Evolutionary conservation across 208 protist genomes (phyloP).

Genomic region (Leishmania major): DNA sequence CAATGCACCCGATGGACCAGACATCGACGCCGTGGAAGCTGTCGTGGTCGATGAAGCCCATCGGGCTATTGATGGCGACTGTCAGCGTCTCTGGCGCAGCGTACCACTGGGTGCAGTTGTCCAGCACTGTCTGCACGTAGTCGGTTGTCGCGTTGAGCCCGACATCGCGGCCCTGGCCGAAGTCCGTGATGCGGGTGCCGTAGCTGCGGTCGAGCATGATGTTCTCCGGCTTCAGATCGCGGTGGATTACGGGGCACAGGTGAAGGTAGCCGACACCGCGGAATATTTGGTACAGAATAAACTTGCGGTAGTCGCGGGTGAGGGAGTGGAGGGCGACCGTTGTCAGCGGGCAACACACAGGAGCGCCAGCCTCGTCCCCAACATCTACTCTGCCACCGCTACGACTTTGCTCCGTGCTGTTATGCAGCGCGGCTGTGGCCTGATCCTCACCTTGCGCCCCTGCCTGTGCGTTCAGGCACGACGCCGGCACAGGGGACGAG

Average conservation of each 20-base stretch:
- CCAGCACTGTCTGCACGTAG: slow-evolving; percentile 64
- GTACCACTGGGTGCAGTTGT: slow-evolving; percentile 96
- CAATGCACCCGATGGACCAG: slow-evolving; percentile 93
- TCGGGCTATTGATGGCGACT: slow-evolving; percentile 57
- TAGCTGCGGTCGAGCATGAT: slow-evolving; percentile 93
- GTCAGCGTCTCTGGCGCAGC: slow-evolving; percentile 98
- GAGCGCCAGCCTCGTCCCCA: neutral
- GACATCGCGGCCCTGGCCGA: slow-evolving; percentile 96
- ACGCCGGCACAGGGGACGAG: neutral
- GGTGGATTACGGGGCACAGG: slow-evolving; percentile 84
- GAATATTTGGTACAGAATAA: slow-evolving; percentile 97
- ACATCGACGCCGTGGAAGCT: slow-evolving; percentile 85
- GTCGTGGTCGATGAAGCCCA: slow-evolving; percentile 78
- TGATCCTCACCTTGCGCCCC: neutral
- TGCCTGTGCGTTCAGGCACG: neutral
- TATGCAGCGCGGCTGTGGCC: neutral
- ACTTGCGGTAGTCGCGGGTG: slow-evolving; percentile 95
- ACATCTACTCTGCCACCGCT: neutral
- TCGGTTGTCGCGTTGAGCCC: slow-evolving; percentile 33
- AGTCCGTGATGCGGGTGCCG: slow-evolving; percentile 94
- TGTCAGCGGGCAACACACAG: slow-evolving; percentile 45
- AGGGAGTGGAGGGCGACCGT: slow-evolving; percentile 88
- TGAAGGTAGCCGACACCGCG: slow-evolving; percentile 96
- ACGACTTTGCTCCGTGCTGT: neutral
- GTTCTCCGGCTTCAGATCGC: slow-evolving; percentile 94